Conservation (phyloP, 257 asterid genomes). For the Gynochthodes officinalis region DNA sequence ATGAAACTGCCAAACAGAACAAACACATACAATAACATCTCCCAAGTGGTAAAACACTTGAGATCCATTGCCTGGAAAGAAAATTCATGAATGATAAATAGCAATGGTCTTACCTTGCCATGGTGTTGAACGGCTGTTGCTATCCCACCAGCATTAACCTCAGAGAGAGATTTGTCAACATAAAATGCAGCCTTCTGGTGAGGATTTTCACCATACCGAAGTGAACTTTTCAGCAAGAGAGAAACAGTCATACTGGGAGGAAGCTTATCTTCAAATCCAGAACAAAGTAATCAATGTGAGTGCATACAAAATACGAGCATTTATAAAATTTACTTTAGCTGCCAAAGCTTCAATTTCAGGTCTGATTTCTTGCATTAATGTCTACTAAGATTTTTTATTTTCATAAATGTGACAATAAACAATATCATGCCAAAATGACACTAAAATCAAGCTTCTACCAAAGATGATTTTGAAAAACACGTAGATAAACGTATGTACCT, state of each 20-base stretch:
- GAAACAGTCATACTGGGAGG: slow-evolving; percentile 78
- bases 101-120: slow-evolving; percentile 62
- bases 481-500: slow-evolving; percentile 42
- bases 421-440: neutral
- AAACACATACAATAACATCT: neutral
- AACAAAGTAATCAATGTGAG: slow-evolving; percentile 3
- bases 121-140: slow-evolving; percentile 90
- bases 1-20: neutral
- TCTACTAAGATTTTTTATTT: neutral
- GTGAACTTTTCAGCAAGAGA: slow-evolving; percentile 70
- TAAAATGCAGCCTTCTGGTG: slow-evolving; percentile 98
- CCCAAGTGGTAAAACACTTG: neutral
- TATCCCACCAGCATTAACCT: slow-evolving; percentile 92
- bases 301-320: neutral
- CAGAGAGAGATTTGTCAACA: slow-evolving; percentile 85
- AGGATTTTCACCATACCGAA: slow-evolving; percentile 97
- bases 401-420: neutral
- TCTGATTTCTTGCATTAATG: neutral
- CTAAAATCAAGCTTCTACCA: neutral
- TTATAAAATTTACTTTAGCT: neutral
- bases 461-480: slow-evolving; percentile 9
- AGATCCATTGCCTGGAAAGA: neutral
- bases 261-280: slow-evolving; percentile 52
- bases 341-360: neutral
- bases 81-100: neutral